phyloP scores from a whole-genome alignment of 2,329 filamentous ascomycete species.

The Diaporthe sp. region DNA sequence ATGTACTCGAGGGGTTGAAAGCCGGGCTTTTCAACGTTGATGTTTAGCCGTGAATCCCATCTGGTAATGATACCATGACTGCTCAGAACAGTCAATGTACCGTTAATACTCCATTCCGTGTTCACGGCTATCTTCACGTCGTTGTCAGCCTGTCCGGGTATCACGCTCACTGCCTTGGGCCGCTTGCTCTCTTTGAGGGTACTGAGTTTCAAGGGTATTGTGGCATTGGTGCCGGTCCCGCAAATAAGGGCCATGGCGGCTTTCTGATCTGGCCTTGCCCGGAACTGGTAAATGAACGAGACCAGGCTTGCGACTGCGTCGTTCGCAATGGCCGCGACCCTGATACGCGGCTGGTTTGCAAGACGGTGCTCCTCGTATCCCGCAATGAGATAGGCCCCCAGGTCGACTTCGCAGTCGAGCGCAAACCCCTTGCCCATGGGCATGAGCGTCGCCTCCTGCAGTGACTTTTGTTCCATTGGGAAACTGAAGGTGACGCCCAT shows the following conservation, averaged over 20 bases:
- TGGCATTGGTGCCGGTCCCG: slow-evolving; percentile 85
- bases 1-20: slow-evolving; percentile 90
- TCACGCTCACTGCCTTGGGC: slow-evolving; percentile 61
- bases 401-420: slow-evolving; percentile 70
- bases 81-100: slow-evolving; percentile 75
- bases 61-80: slow-evolving; percentile 73
- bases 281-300: slow-evolving; percentile 80
- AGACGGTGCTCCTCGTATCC: slow-evolving; percentile 68
- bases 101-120: slow-evolving; percentile 87
- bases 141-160: slow-evolving; percentile 57
- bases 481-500: slow-evolving; percentile 80
- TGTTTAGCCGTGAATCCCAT: slow-evolving; percentile 79
- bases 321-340: slow-evolving; percentile 82
- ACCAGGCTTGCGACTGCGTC: slow-evolving; percentile 85
- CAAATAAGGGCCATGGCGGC: slow-evolving; percentile 86
- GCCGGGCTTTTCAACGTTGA: slow-evolving; percentile 75
- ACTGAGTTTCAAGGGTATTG: slow-evolving; percentile 76
- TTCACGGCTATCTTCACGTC: slow-evolving; percentile 81
- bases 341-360: slow-evolving; percentile 70
- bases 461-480: slow-evolving; percentile 73
- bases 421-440: slow-evolving; percentile 80
- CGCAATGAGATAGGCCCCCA: slow-evolving; percentile 68
- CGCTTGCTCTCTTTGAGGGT: slow-evolving; percentile 74
- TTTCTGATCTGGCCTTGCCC: slow-evolving; percentile 70
- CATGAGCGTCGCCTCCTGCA: slow-evolving; percentile 74